Conservation (phyloP, 306 rosid species). For the Datisca glomerata region DNA sequence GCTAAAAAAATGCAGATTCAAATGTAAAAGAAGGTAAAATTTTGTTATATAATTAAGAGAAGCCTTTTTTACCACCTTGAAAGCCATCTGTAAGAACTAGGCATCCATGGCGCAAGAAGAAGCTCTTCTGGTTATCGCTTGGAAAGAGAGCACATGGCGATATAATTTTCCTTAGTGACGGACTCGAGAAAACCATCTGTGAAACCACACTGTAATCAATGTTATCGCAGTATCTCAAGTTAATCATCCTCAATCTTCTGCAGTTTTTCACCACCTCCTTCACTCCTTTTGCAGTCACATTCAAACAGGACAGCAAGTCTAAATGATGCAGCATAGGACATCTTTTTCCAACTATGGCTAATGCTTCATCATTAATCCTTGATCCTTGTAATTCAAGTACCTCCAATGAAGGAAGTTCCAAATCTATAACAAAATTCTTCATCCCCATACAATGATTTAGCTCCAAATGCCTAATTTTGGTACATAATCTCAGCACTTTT, state of each 20-base stretch:
- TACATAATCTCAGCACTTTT: slow-evolving; percentile 32
- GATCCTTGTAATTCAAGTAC: slow-evolving; percentile 26
- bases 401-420: slow-evolving; percentile 34
- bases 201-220: slow-evolving; percentile 27
- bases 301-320: slow-evolving; percentile 28
- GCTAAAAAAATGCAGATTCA: no score
- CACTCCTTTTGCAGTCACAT: slow-evolving; percentile 48
- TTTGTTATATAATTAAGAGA: no score
- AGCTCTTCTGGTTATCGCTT: slow-evolving; percentile 16
- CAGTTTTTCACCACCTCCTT: slow-evolving; percentile 40
- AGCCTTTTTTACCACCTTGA: background rate
- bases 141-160: slow-evolving; percentile 22
- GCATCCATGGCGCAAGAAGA: slow-evolving; percentile 50
- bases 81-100: slow-evolving; percentile 5
- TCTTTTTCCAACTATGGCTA: slow-evolving; percentile 36
- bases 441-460: slow-evolving; percentile 15
- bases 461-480: slow-evolving; percentile 30
- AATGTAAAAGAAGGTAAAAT: no score
- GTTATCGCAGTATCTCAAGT: slow-evolving; percentile 29
- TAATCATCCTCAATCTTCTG: slow-evolving; percentile 41
- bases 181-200: slow-evolving; percentile 33
- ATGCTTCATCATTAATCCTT: slow-evolving; percentile 33
- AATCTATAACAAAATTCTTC: slow-evolving; percentile 20
- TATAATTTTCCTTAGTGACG: slow-evolving; percentile 40
- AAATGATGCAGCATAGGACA: slow-evolving; percentile 30